Evolutionary conservation across 352 stramenopile genomes (phyloP), one percentile per base, ranked within the genome.

Genomic region (Thalassiosira hispida): DNA sequence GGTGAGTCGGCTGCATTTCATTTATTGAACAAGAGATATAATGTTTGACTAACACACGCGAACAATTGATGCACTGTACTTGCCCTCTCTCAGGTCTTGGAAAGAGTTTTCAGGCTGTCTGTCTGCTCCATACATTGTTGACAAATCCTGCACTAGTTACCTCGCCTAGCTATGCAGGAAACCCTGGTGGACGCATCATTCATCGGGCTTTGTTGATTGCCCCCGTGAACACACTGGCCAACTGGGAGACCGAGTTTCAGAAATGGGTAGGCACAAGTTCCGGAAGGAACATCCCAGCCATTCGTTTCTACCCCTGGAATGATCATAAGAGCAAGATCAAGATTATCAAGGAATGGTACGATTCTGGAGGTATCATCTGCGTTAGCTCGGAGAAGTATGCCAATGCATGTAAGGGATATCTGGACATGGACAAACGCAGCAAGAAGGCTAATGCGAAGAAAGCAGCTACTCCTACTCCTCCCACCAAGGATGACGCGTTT

Each of bases 181-280:
- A 22, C n/a, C 27, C 27, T 31, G 44, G 35, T 7, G 65, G 57
- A n/a, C 64, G 70, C 47, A 73, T 79, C 18, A 65, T 92, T 25
- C 53, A 61, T 11, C 83, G 46, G 55, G 79, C 63, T 33, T 22
- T 91, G 25, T 56, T 90, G 0, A 67, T 91, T 66, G 83, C 73
- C 25, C 78, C 78, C 20, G 79, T 88, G 18, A 92, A 89, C 60
- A 89, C 81, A 7, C 29, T 89, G n/a, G 52, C 63, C 2, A 93
- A 92, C 64, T 93, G 88, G 88, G 77, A 83, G 55, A 73, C 80
- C 25, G 88, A 93, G 51, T 89, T 91, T 63, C 40, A 78, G 9
- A 92, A 90, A 57, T 93, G 88, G 88, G 69, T 87, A 27, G 77
- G 61, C 9, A 42, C 29, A 55, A 42, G 40, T 79, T 79, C 66